Evolutionary conservation across 331 rosid genomes (phyloP), one percentile per base, ranked within the genome.

Genomic region (Pyrus hybrid): DNA sequence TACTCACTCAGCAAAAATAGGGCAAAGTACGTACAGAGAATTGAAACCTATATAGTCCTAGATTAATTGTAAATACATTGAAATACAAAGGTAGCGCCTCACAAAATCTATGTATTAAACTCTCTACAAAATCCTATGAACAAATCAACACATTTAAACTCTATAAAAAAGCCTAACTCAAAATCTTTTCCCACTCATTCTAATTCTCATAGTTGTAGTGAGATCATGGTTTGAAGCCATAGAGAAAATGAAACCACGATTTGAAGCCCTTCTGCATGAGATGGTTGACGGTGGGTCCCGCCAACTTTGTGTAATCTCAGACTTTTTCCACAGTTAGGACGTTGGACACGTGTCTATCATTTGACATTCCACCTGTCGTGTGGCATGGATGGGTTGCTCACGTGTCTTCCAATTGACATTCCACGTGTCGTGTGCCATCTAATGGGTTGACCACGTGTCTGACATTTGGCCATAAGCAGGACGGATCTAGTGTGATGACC

Each of bases 281-380:
- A 71, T 83, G 80, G 30, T 12, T 6, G 23, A 47, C 8, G 30
- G 20, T 10, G 69, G 18, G 1, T 75, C 72, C 29, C 70, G 33
- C 14, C 81, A 85, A 11, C 3, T 43, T 84, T 9, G 85, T 13
- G 79, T 78, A 7, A 25, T 84, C 47, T 78, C 81, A 1, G 83
- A 84, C 58, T 67, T 74, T 17, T 84, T 81, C 12, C 67, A 75
- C 2, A 41, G 78, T 21, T 81, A n/a, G 83, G 88, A 84, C 71
- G 2, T 72, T 30, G 5, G 32, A 25, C 29, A 6, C 49, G 16
- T 77, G 82, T 67, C 78, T 21, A 1, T 18, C 37, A 4, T 30
- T 61, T 2, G 76, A 54, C 7, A 65, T 77, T 35, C 76, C 79
- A 33, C 28, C 73, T 25, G 21, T 68, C n/a, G 63, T 26, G 60